phyloP scores from a whole-genome alignment of 164 flowering plant species.

The Vitis rotundifolia region DNA sequence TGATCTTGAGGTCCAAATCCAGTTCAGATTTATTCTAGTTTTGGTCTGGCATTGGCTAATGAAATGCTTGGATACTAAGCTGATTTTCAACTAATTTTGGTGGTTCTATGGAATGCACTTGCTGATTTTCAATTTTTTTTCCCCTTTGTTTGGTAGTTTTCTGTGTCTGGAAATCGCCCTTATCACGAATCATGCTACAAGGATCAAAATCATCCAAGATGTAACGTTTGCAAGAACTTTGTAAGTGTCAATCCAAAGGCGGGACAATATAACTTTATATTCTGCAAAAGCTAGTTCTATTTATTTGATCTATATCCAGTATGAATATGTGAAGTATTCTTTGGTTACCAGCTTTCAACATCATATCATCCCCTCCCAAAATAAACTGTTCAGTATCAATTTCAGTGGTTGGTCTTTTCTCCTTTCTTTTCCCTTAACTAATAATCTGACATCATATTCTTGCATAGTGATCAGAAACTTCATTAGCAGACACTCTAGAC shows the following conservation, averaged over 20 bases:
- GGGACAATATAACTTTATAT: neutral
- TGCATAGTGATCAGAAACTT: neutral
- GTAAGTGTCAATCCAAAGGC: conserved; percentile 45
- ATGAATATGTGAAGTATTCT: neutral
- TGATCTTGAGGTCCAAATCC: conserved; percentile 77
- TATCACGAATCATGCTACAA: conserved; percentile 91
- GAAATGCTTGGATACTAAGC: neutral
- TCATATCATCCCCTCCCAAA: too few relatives aligned
- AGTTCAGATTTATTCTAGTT: neutral
- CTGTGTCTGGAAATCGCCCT: conserved; percentile 75
- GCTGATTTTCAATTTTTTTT: neutral
- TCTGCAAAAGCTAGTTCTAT: neutral
- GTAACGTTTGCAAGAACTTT: conserved; percentile 85
- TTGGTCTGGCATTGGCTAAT: neutral
- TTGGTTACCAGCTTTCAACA: neutral
- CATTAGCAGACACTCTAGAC: neutral
- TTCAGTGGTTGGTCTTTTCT: neutral
- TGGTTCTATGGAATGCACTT: neutral
- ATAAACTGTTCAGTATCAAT: neutral
- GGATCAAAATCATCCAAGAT: conserved; percentile 87
- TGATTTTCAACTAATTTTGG: neutral
- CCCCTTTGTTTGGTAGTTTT: conserved; percentile 56
- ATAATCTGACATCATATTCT: neutral
- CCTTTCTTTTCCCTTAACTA: neutral
- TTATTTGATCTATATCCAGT: neutral